Conservation (phyloP, 495 filamentous ascomycete genomes). For the Cercophora newfieldiana region DNA sequence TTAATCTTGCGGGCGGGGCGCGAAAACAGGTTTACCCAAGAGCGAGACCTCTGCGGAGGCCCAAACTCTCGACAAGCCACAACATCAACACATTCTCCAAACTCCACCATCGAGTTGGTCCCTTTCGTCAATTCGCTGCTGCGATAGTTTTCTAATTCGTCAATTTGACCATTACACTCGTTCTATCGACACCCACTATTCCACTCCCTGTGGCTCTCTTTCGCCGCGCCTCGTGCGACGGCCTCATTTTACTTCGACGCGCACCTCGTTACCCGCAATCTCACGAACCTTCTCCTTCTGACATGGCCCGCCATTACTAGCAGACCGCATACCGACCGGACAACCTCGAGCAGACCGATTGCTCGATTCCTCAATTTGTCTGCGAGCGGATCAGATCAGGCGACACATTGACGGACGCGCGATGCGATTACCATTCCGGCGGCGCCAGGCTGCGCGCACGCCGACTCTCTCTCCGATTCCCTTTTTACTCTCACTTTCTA, state of each 20-base stretch:
- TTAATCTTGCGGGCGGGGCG: slow-evolving; percentile 19
- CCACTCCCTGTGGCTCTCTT: neutral
- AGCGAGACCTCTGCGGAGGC: slow-evolving; percentile 11
- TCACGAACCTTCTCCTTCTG: slow-evolving; percentile 4
- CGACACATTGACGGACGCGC: slow-evolving; percentile 20
- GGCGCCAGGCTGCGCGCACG: slow-evolving; percentile 38
- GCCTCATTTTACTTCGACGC: slow-evolving; percentile 21
- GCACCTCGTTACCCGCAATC: slow-evolving; percentile 9
- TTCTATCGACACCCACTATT: slow-evolving; percentile 9
- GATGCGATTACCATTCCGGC: slow-evolving; percentile 43
- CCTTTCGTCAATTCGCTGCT: neutral
- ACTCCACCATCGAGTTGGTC: neutral
- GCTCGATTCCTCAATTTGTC: slow-evolving; percentile 24
- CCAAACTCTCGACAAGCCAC: slow-evolving; percentile 16
- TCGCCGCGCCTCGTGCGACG: slow-evolving; percentile 16
- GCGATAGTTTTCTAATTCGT: slow-evolving; percentile 21
- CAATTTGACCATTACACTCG: slow-evolving; percentile 21
- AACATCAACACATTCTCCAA: slow-evolving; percentile 15
- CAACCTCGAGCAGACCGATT: slow-evolving; percentile 22
- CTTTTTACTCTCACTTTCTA: slow-evolving; percentile 40
- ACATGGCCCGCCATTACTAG: slow-evolving; percentile 28
- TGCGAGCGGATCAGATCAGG: slow-evolving; percentile 1
- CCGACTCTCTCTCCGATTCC: slow-evolving; percentile 24
- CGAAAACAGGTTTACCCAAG: slow-evolving; percentile 21
- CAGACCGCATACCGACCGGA: slow-evolving; percentile 21